phyloP scores from a whole-genome alignment of 2,329 filamentous ascomycete genomes.

The Ophiosphaerella narmari region DNA sequence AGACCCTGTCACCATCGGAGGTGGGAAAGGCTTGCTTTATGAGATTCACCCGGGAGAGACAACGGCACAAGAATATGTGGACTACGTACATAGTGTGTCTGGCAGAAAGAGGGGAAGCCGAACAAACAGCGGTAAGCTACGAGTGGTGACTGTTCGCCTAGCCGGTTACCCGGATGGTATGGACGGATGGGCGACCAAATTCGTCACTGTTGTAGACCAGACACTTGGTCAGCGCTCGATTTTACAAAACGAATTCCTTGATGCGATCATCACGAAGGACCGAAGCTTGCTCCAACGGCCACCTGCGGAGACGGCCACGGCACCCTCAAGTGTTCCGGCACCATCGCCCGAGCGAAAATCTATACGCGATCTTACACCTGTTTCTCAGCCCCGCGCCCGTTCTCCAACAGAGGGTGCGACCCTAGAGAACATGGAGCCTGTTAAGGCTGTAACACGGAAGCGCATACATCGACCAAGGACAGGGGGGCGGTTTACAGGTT shows the following conservation, averaged over 20 bases:
- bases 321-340: conserved; percentile 21
- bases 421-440: conserved; percentile 21
- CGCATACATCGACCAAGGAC: conserved; percentile 44
- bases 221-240: conserved; percentile 80
- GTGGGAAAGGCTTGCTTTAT: conserved; percentile 78
- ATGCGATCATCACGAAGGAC: conserved; percentile 83
- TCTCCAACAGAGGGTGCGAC: conserved; percentile 21
- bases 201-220: conserved; percentile 71
- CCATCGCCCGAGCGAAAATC: conserved; percentile 15
- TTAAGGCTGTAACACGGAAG: conserved; percentile 35
- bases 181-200: conserved; percentile 69
- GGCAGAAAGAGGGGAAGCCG: conserved; percentile 73
- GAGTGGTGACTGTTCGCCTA: conserved; percentile 79
- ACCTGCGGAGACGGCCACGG: conserved; percentile 52
- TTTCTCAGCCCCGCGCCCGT: conserved; percentile 18
- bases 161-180: conserved; percentile 51
- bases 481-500: conserved; percentile 69
- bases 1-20: conserved; percentile 74
- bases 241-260: conserved; percentile 88
- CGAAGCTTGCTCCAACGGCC: conserved; percentile 71
- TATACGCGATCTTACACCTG: conserved; percentile 20
- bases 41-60: conserved; percentile 67
- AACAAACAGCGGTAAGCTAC: conserved; percentile 66
- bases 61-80: conserved; percentile 73
- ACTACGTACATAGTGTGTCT: conserved; percentile 74